Conservation (phyloP, 352 stramenopile genomes). For the Phytophthora rubi region DNA sequence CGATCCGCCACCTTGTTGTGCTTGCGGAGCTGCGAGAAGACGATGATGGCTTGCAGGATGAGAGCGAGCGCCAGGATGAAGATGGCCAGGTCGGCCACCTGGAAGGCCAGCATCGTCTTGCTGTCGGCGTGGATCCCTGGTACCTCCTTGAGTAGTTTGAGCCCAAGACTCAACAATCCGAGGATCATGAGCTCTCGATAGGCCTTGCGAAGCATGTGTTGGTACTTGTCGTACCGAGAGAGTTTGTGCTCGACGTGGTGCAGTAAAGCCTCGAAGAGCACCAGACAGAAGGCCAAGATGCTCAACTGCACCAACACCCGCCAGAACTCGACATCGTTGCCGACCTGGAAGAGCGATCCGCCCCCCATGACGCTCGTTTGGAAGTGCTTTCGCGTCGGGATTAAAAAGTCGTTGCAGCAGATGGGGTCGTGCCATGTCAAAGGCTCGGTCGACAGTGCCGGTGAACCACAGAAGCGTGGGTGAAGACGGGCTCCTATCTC, state of each 20-base stretch:
- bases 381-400: conserved; percentile 24
- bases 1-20: conserved; percentile 46
- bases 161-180: conserved; percentile 48
- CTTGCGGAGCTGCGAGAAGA: conserved; percentile 50
- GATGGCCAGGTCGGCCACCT: conserved; percentile 55
- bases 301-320: conserved; percentile 52
- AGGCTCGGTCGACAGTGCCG: not conserved
- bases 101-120: conserved; percentile 49
- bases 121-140: conserved; percentile 34
- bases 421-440: conserved; percentile 23
- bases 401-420: conserved; percentile 18
- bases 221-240: conserved; percentile 56
- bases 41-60: conserved; percentile 50
- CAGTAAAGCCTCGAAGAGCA: conserved; percentile 49
- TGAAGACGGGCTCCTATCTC: conserved; percentile 15
- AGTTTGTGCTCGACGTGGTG: conserved; percentile 55
- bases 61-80: conserved; percentile 60
- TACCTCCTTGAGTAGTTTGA: conserved; percentile 57
- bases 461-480: conserved; percentile 15
- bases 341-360: conserved; percentile 59
- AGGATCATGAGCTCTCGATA: conserved; percentile 69
- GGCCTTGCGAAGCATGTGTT: conserved; percentile 66
- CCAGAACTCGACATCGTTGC: conserved; percentile 60
- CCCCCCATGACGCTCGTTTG: conserved; percentile 21
- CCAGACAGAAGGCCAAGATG: conserved; percentile 51